Evolutionary conservation across 1,284 basidiomycete genomes (phyloP), one percentile per base, ranked within the genome.

Genomic region (Tilletiopsis washingtonensis): DNA sequence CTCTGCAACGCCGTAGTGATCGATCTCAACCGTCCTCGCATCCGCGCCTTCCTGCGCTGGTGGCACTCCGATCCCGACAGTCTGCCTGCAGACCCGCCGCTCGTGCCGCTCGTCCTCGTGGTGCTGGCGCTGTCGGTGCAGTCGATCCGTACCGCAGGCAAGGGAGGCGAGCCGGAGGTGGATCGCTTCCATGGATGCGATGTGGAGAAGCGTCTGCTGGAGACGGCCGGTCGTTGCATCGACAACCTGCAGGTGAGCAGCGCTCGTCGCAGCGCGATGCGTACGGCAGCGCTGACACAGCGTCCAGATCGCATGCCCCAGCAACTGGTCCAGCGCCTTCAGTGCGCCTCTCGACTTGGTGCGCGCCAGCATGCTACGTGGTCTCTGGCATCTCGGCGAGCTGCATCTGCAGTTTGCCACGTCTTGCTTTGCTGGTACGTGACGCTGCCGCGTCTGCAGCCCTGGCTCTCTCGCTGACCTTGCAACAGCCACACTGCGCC

Each of bases 281-380:
- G n/a, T n/a, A n/a, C n/a, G n/a, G n/a, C n/a, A n/a, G n/a, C n/a
- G n/a, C n/a, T n/a, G n/a, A n/a, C n/a, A n/a, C n/a, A n/a, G n/a
- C n/a, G n/a, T n/a, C n/a, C n/a, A n/a, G n/a, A 58, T 64, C 38
- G 60, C 59, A 3, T 67, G 64, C 45, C 65, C 65, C 15, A 59
- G 60, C 4, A 56, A 57, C 21, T 68, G 63, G 64, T 49, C 50
- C 9, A 62, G 56, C 40, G 63, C 62, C 0, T 64, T 59, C 48
- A 56, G 61, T 47, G 64, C 65, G 14, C 65, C 65, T 17, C 55
- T 67, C 47, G 65, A 68, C 26, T 49, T 68, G n/a, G 54, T 63
- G 38, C 58, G 64, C 37, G 59, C 65, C 5, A 60, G 56, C 11
- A 34, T 67, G 39, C 56, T 68, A 0, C 61, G 63, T 15, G 64